Conservation (phyloP, 192 early-diverging fungal genomes). For the Entomortierella parvispora region DNA sequence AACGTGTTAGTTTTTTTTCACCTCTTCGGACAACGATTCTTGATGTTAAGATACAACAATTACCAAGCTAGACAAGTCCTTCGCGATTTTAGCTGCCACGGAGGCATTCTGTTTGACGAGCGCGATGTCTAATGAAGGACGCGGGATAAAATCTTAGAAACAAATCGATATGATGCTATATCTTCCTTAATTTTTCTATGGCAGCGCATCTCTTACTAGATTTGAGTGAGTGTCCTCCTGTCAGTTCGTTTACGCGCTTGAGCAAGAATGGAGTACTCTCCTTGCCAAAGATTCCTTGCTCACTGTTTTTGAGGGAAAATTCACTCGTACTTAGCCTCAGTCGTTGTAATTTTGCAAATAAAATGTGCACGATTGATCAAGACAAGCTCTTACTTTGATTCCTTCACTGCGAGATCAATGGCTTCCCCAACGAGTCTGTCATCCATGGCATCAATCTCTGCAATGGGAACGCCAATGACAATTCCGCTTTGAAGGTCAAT, state of each 20-base stretch:
- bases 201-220: slow-evolving; percentile 71
- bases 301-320: slow-evolving; percentile 32
- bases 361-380: too few species aligned
- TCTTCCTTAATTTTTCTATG: too few species aligned
- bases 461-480: slow-evolving; percentile 93
- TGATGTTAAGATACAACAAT: not conserved
- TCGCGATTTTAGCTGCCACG: slow-evolving; percentile 85
- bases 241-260: slow-evolving; percentile 85
- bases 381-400: slow-evolving; percentile 75
- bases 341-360: too few species aligned
- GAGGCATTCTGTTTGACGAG: slow-evolving; percentile 92
- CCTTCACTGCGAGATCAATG: slow-evolving; percentile 75
- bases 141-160: too few species aligned
- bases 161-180: too few species aligned
- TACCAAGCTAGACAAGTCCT: slow-evolving; percentile 53
- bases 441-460: slow-evolving; percentile 67
- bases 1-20: too few species aligned
- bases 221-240: slow-evolving; percentile 79
- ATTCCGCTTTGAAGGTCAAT: slow-evolving; percentile 81
- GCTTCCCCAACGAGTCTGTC: slow-evolving; percentile 73
- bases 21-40: too few species aligned
- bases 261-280: slow-evolving; percentile 95
- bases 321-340: not conserved
- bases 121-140: slow-evolving; percentile 90
- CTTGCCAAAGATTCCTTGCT: slow-evolving; percentile 78